A percentile compares a stretch with the other conserved stretches of the same genome.
Conservation (phyloP, 352 stramenopile species). For the Globisporangium lucens region DNA sequence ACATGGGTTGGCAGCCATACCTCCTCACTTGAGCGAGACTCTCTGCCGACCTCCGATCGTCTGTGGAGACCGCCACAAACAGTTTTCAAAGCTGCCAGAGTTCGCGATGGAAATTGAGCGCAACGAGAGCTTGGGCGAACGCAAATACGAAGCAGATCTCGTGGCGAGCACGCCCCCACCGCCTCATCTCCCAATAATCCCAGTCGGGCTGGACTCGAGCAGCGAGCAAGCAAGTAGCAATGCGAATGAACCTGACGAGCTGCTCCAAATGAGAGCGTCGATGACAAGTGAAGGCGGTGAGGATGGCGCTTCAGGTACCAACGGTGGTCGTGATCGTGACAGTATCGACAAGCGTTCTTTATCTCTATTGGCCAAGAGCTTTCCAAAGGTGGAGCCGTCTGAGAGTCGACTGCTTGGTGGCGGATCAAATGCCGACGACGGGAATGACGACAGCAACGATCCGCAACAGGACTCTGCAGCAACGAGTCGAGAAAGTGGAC, state of each 20-base stretch:
- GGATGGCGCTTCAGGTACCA: neutral
- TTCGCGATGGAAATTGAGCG: conserved; percentile 20
- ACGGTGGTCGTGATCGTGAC: neutral
- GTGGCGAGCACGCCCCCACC: conserved; percentile 49
- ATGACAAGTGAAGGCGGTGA: neutral
- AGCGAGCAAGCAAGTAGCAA: neutral
- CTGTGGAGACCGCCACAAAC: conserved; percentile 41
- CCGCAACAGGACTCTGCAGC: neutral
- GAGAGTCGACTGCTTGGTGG: conserved; percentile 29
- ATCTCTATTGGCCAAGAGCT: conserved; percentile 13
- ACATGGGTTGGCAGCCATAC: neutral
- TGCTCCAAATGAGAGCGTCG: neutral
- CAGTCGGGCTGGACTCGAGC: conserved; percentile 29
- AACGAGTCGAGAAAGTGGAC: conserved; percentile 1
- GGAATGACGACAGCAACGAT: neutral
- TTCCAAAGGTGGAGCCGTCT: conserved; percentile 36
- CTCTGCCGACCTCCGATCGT: conserved; percentile 44
- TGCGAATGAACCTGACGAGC: conserved; percentile 12
- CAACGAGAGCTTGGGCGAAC: conserved; percentile 17
- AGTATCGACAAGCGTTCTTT: conserved; percentile 7
- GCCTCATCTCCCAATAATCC: conserved; percentile 44
- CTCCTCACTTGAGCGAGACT: neutral
- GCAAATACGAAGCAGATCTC: conserved; percentile 55
- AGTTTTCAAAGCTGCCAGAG: conserved; percentile 34
- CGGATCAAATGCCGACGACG: conserved; percentile 1